Percentiles rank a stretch among this genome's conserved stretches.
phyloP scores from a whole-genome alignment of 805 yeast species.

The Groenewaldozyma salmanticensis region DNA sequence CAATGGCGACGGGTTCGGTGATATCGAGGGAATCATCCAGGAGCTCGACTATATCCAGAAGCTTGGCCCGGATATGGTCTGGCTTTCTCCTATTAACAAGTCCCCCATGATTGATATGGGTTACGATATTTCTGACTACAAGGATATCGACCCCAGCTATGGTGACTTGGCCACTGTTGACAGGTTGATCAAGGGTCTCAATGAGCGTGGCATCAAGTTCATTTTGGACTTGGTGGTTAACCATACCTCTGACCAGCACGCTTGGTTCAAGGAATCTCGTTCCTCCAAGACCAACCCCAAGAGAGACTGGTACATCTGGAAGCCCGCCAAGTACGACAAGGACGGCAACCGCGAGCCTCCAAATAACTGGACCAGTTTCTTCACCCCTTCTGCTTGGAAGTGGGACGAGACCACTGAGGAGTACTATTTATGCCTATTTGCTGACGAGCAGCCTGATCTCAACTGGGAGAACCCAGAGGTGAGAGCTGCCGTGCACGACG shows the following conservation, averaged over 20 bases:
- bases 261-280: constrained; percentile 51
- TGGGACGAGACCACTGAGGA: constrained; percentile 46
- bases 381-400: constrained; percentile 43
- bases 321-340: constrained; percentile 35
- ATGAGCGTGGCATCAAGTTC: constrained; percentile 41
- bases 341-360: constrained; percentile 45
- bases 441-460: constrained; percentile 50
- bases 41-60: constrained; percentile 42
- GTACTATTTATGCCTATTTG: constrained; percentile 46
- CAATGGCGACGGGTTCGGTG: constrained; percentile 52
- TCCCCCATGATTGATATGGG: constrained; percentile 58
- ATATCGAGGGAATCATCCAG: constrained; percentile 43
- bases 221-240: constrained; percentile 49
- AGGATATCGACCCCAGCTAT: constrained; percentile 39
- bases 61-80: constrained; percentile 42
- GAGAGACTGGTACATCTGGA: constrained; percentile 57
- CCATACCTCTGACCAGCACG: constrained; percentile 48
- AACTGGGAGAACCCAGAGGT: constrained; percentile 47
- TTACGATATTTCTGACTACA: constrained; percentile 48
- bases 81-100: constrained; percentile 51
- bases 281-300: constrained; percentile 42
- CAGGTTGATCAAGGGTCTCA: constrained; percentile 36
- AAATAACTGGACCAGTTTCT: constrained; percentile 46
- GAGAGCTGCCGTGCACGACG: constrained; percentile 33
- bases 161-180: constrained; percentile 49